Evolutionary conservation across 257 asterid species (phyloP).

Genomic region (Nemophila menziesii): DNA sequence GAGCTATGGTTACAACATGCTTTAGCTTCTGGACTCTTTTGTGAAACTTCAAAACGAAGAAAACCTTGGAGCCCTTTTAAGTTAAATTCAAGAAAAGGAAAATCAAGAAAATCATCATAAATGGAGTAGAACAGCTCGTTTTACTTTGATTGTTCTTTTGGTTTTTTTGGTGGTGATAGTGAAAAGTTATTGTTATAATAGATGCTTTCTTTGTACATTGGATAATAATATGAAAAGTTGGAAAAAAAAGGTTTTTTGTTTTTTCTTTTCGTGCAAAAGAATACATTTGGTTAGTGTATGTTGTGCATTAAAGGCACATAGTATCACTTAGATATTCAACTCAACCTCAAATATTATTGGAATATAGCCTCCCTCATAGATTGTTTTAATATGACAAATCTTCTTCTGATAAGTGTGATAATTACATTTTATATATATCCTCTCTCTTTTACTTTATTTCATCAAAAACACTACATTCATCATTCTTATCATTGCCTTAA

Average conservation of each 20-base stretch:
- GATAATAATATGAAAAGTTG: slow-evolving; percentile 4
- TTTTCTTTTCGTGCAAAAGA: too few species aligned
- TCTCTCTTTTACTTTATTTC: too few species aligned
- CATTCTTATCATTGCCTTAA: too few species aligned
- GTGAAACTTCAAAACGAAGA: slow-evolving; percentile 82
- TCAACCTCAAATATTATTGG: too few species aligned
- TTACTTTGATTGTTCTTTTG: slow-evolving; percentile 16
- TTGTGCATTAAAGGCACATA: too few species aligned
- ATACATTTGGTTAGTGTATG: too few species aligned
- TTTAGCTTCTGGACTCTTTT: slow-evolving; percentile 82
- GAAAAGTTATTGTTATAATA: slow-evolving; percentile 7
- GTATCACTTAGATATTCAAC: too few species aligned
- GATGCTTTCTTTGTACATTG: slow-evolving; percentile 33
- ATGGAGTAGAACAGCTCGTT: slow-evolving; percentile 18
- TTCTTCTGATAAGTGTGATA: too few species aligned
- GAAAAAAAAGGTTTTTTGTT: not conserved
- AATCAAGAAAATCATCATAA: slow-evolving; percentile 79
- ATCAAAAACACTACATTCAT: too few species aligned
- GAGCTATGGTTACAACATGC: slow-evolving; percentile 97
- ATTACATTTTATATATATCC: too few species aligned
- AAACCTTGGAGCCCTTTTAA: slow-evolving; percentile 98
- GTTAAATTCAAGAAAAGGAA: slow-evolving; percentile 71
- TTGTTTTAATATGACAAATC: too few species aligned
- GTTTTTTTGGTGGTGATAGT: slow-evolving; percentile 9
- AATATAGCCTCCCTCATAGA: too few species aligned